Conservation (phyloP, 1,284 basidiomycete species). For the Salmacisia buchloeana region DNA sequence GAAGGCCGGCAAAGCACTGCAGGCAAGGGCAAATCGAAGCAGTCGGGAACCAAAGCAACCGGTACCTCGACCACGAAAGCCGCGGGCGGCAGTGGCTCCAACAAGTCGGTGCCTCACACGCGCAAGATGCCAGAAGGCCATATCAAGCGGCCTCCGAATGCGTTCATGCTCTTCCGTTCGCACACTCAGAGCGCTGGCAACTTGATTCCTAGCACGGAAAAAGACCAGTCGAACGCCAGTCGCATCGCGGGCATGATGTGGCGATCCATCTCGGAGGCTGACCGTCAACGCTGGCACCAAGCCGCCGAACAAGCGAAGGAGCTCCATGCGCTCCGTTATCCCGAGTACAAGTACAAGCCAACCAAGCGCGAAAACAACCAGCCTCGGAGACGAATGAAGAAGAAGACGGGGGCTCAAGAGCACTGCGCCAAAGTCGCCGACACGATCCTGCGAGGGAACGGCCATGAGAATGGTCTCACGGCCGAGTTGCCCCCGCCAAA, state of each 20-base stretch:
- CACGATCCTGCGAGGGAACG: slow-evolving; percentile 35
- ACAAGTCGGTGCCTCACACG: slow-evolving; percentile 19
- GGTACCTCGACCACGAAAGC: background rate
- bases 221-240: slow-evolving; percentile 68
- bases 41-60: background rate
- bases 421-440: slow-evolving; percentile 42
- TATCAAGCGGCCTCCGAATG: slow-evolving; percentile 85
- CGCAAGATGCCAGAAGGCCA: slow-evolving; percentile 54
- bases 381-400: slow-evolving; percentile 27
- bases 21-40: background rate
- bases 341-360: slow-evolving; percentile 44
- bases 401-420: slow-evolving; percentile 32
- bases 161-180: slow-evolving; percentile 88
- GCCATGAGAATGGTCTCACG: slow-evolving; percentile 17
- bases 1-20: background rate
- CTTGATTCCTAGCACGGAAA: slow-evolving; percentile 71
- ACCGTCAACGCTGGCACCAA: slow-evolving; percentile 31
- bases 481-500: background rate
- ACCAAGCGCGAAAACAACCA: slow-evolving; percentile 21
- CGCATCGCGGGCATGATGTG: slow-evolving; percentile 52
- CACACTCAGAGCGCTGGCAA: slow-evolving; percentile 71
- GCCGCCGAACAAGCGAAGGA: slow-evolving; percentile 38
- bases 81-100: background rate
- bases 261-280: slow-evolving; percentile 33
- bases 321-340: slow-evolving; percentile 31